Percentiles rank a stretch among this genome's conserved stretches.
Conservation (phyloP, 495 filamentous ascomycete genomes). For the Penicillium subrubescens region DNA sequence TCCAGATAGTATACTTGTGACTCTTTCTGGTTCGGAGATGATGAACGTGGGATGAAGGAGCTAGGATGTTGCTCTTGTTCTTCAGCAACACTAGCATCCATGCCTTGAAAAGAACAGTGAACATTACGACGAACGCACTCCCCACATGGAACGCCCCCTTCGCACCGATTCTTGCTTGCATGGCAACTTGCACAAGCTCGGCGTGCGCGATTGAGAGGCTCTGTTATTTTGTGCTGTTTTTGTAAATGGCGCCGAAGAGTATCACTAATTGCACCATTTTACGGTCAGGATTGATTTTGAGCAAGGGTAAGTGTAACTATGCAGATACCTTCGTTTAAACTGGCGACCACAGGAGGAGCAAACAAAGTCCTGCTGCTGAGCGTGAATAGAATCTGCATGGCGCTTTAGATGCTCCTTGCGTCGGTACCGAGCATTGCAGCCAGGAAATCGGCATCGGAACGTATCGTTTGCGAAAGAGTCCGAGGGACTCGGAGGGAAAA, state of each 20-base stretch:
- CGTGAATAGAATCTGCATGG: slow-evolving; percentile 1
- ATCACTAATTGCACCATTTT: slow-evolving; percentile 19
- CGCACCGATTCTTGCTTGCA: slow-evolving; percentile 25
- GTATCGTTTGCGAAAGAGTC: neutral
- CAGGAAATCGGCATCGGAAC: neutral
- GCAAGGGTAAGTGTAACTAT: neutral
- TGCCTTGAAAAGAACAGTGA: slow-evolving; percentile 14
- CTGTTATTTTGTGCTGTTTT: slow-evolving; percentile 18
- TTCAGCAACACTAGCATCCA: neutral
- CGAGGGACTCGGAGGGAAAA: neutral
- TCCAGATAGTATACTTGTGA: neutral
- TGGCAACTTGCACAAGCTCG: slow-evolving; percentile 29
- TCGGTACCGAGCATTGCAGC: slow-evolving; percentile 5
- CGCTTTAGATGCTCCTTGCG: slow-evolving; percentile 11
- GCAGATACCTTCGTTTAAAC: slow-evolving; percentile 27
- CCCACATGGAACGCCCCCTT: slow-evolving; percentile 30
- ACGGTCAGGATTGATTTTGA: neutral
- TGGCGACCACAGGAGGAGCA: slow-evolving; percentile 22
- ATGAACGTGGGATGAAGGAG: neutral
- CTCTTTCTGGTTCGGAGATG: neutral
- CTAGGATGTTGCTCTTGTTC: neutral
- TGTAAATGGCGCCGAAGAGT: slow-evolving; percentile 33
- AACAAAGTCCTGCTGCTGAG: neutral
- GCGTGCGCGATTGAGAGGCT: slow-evolving; percentile 16
- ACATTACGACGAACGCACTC: slow-evolving; percentile 28